Evolutionary conservation across 768 basidiomycete species (phyloP).

Genomic region (Tulasnella sp.): DNA sequence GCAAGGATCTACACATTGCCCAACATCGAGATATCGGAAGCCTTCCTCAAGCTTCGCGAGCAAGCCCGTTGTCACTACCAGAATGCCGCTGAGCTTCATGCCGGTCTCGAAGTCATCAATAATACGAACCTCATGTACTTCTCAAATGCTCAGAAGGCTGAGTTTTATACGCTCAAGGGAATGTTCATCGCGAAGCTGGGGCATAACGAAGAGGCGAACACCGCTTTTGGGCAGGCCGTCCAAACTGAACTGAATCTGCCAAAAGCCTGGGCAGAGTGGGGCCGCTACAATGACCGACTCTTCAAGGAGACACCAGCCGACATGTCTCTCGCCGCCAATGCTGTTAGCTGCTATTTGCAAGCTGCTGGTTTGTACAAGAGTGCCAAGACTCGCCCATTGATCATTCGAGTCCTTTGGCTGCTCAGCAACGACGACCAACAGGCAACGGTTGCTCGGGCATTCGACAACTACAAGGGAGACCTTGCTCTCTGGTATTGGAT

Average conservation of each 20-base stretch:
- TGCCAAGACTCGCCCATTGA: conserved; percentile 84
- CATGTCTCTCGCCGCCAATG: conserved; percentile 73
- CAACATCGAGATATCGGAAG: conserved; percentile 99
- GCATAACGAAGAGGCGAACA: conserved; percentile 83
- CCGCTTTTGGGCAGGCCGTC: conserved; percentile 90
- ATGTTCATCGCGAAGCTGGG: conserved; percentile 93
- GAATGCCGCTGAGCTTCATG: conserved; percentile 85
- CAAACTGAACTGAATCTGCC: conserved; percentile 93
- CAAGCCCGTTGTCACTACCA: conserved; percentile 98
- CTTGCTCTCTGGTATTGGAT: conserved; percentile 99
- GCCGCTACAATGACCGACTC: conserved; percentile 84
- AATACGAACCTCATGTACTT: conserved; percentile 99
- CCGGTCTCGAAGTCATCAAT: conserved; percentile 97
- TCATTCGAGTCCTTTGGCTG: conserved; percentile 93
- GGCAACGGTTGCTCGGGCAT: conserved; percentile 54
- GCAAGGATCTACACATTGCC: conserved; percentile 98
- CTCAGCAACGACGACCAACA: conserved; percentile 81
- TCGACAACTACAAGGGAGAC: conserved; percentile 95
- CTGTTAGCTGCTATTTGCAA: conserved; percentile 96
- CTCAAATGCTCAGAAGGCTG: conserved; percentile 88
- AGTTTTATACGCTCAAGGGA: conserved; percentile 97
- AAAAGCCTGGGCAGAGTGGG: conserved; percentile 99
- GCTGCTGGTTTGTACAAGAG: conserved; percentile 94
- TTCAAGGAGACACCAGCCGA: conserved; percentile 82
- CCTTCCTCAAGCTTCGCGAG: conserved; percentile 96